Percentiles rank a stretch among this genome's conserved stretches.
Conservation (phyloP, 2,329 filamentous ascomycete species). For the Fusarium austroafricanum region DNA sequence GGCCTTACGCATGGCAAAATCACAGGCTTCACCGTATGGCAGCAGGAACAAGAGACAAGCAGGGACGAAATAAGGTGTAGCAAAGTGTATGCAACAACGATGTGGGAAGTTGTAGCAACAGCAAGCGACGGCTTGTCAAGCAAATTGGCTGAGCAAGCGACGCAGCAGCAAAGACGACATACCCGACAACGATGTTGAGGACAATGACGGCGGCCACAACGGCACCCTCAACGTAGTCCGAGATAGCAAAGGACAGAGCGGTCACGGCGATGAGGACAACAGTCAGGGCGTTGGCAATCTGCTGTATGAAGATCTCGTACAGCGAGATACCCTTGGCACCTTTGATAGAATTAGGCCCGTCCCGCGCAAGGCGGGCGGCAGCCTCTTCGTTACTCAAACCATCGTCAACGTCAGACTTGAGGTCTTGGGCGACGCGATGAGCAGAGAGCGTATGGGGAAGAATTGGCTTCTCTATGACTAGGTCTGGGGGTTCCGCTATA, state of each 20-base stretch:
- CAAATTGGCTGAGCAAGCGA: slow-evolving; percentile 35
- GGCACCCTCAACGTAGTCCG: slow-evolving; percentile 72
- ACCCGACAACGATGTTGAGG: slow-evolving; percentile 76
- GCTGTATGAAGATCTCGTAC: slow-evolving; percentile 81
- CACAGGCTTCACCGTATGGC: slow-evolving; percentile 47
- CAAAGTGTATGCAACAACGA: slow-evolving; percentile 35
- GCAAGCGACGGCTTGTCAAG: slow-evolving; percentile 38
- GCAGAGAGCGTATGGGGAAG: slow-evolving; percentile 53
- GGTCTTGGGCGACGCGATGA: slow-evolving; percentile 50
- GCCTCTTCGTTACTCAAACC: slow-evolving; percentile 73
- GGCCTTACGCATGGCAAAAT: slow-evolving; percentile 42
- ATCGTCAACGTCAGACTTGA: slow-evolving; percentile 62
- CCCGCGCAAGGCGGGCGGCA: slow-evolving; percentile 70
- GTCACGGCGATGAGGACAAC: slow-evolving; percentile 80
- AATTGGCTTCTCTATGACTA: slow-evolving; percentile 52
- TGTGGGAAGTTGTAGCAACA: slow-evolving; percentile 26
- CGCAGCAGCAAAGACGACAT: slow-evolving; percentile 53
- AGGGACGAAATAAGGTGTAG: slow-evolving; percentile 26
- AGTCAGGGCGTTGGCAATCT: slow-evolving; percentile 82
- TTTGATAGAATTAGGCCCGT: slow-evolving; percentile 79
- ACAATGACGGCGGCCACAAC: slow-evolving; percentile 73
- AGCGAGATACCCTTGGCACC: slow-evolving; percentile 77
- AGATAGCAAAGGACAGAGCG: slow-evolving; percentile 74
- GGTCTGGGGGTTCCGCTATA: slow-evolving; percentile 54
- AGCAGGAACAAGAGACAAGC: slow-evolving; percentile 33